Evolutionary conservation across 352 stramenopile species (phyloP).

Genomic region (Pythium grandisporangium): DNA sequence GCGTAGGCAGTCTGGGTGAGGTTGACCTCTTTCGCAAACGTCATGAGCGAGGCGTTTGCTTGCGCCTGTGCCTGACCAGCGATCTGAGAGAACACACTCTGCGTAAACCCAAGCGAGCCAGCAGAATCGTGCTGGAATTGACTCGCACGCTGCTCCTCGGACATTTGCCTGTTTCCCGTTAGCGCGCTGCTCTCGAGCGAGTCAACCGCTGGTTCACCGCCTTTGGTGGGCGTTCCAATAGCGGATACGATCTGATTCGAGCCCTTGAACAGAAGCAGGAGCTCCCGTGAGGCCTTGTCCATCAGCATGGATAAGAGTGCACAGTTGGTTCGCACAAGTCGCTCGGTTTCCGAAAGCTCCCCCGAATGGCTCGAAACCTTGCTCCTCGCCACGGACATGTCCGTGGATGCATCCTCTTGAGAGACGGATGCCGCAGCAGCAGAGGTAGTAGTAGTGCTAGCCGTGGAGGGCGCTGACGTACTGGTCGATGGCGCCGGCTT

Average conservation of each 20-base stretch:
- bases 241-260: slow-evolving; percentile 4
- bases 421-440: no score
- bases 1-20: slow-evolving; percentile 15
- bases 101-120: slow-evolving; percentile 5
- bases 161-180: neutral
- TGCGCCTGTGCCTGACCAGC: slow-evolving; percentile 16
- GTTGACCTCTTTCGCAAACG: slow-evolving; percentile 14
- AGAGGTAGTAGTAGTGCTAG: neutral
- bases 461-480: neutral
- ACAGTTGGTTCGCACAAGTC: slow-evolving; percentile 18
- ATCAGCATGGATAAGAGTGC: slow-evolving; percentile 9
- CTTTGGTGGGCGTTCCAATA: neutral
- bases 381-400: neutral
- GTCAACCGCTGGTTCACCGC: no score
- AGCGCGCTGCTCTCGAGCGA: neutral
- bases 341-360: slow-evolving; percentile 7
- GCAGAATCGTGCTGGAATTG: neutral
- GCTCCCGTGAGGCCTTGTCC: slow-evolving; percentile 8
- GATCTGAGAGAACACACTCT: slow-evolving; percentile 22
- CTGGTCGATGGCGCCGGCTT: neutral
- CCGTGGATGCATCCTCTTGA: neutral
- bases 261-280: slow-evolving; percentile 18
- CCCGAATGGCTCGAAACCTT: slow-evolving; percentile 1
- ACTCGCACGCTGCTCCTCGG: neutral
- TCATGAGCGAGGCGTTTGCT: slow-evolving; percentile 10